Conservation (phyloP, 1,284 basidiomycete species). For the Cryptococcus sp. region DNA sequence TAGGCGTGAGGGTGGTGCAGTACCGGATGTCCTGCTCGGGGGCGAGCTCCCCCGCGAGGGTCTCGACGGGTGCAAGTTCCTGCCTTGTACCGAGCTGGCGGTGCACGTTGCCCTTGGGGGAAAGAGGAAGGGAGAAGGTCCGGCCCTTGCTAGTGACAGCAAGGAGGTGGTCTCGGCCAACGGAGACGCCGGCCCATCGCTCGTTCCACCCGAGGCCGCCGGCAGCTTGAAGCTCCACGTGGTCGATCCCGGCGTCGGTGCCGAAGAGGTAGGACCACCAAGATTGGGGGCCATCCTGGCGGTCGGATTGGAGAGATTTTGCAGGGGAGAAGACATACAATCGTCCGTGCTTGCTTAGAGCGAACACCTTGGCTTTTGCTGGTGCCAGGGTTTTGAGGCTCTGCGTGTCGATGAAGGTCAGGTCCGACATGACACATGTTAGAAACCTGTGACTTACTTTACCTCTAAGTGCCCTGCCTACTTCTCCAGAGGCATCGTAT, state of each 20-base stretch:
- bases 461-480: conserved; percentile 56
- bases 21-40: conserved; percentile 60
- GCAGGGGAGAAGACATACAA: conserved; percentile 66
- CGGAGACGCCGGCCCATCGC: conserved; percentile 66
- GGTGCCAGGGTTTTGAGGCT: conserved; percentile 63
- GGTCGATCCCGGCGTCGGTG: conserved; percentile 45
- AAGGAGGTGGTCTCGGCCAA: conserved; percentile 77
- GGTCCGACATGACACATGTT: background rate
- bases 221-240: conserved; percentile 51
- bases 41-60: conserved; percentile 33
- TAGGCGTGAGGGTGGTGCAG: conserved; percentile 71
- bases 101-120: conserved; percentile 71
- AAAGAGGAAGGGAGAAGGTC: conserved; percentile 74
- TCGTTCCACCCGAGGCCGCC: conserved; percentile 58
- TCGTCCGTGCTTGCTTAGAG: conserved; percentile 64
- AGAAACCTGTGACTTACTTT: conserved; percentile 57
- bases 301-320: conserved; percentile 41
- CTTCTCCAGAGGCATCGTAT: conserved; percentile 53
- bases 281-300: conserved; percentile 25
- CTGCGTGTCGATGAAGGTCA: conserved; percentile 47
- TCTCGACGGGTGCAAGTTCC: conserved; percentile 29
- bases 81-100: conserved; percentile 80
- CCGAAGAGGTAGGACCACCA: conserved; percentile 40
- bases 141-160: conserved; percentile 78
- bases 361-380: conserved; percentile 61